Conservation (phyloP, 495 filamentous ascomycete genomes). For the Tuber borchii region DNA sequence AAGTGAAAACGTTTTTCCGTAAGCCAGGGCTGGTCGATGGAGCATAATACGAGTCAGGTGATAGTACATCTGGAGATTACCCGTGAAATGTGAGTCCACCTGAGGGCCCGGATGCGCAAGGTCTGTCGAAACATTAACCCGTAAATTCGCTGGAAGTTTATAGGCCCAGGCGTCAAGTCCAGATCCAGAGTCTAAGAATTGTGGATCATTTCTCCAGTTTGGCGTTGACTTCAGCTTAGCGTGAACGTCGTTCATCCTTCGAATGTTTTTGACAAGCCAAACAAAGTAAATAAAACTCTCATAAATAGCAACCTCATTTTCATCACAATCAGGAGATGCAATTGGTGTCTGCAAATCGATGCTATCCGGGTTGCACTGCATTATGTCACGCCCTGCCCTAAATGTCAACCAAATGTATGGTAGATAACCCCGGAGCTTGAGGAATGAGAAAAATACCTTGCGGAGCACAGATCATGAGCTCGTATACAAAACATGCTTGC, state of each 20-base stretch:
- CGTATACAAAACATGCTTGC: slow-evolving; percentile 80
- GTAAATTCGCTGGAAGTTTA: slow-evolving; percentile 70
- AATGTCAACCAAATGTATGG: slow-evolving; percentile 7
- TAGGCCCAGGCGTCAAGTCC: slow-evolving; percentile 66
- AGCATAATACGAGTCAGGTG: slow-evolving; percentile 82
- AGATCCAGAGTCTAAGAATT: slow-evolving; percentile 70
- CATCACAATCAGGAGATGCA: slow-evolving; percentile 61
- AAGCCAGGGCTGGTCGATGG: slow-evolving; percentile 76
- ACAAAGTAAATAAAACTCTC: slow-evolving; percentile 78
- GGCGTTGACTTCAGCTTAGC: slow-evolving; percentile 66
- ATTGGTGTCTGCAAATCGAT: slow-evolving; percentile 66
- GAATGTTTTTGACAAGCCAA: slow-evolving; percentile 68
- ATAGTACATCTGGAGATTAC: slow-evolving; percentile 89
- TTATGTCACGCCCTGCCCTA: slow-evolving; percentile 34
- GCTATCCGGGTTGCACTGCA: slow-evolving; percentile 45
- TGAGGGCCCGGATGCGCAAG: slow-evolving; percentile 78
- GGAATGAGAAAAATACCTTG: slow-evolving; percentile 59
- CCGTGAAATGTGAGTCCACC: slow-evolving; percentile 68
- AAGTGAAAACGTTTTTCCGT: slow-evolving; percentile 62
- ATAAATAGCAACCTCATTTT: slow-evolving; percentile 67
- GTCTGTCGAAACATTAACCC: slow-evolving; percentile 69
- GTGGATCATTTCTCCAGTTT: slow-evolving; percentile 84
- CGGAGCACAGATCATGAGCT: slow-evolving; percentile 89
- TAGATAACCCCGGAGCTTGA: background rate
- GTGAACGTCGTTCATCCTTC: slow-evolving; percentile 68